These are phyloP conservation scores for Cryptosporidium viatorum DNA, from an alignment of 169 alveolate species.

Conservation along the genomic window DNA sequence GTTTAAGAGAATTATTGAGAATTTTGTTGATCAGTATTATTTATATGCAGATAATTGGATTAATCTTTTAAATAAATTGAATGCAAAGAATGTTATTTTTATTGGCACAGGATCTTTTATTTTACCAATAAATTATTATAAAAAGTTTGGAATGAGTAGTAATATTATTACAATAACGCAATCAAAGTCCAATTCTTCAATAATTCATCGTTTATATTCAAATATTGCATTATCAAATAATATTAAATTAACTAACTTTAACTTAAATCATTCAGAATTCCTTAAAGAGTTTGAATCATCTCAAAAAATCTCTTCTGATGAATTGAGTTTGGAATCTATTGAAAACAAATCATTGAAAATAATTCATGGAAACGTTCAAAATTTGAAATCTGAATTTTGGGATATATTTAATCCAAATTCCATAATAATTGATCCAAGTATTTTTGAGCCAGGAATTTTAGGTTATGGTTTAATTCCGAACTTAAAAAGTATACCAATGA, in stretches of 20 bases:
- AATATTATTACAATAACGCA: constrained; percentile 26
- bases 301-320: not conserved
- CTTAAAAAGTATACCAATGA: constrained; percentile 3
- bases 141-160: not conserved
- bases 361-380: constrained; percentile 59
- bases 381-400: constrained; percentile 25
- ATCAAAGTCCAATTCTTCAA: constrained; percentile 22
- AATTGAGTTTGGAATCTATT: not conserved
- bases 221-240: constrained; percentile 17
- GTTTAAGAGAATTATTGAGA: constrained; percentile 56
- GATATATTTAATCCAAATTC: constrained; percentile 16
- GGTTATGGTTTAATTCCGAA: constrained; percentile 58
- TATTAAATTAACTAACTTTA: constrained; percentile 3
- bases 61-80: not conserved
- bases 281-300: constrained; percentile 11
- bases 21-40: constrained; percentile 34
- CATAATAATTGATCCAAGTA: constrained; percentile 57
- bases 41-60: constrained; percentile 30
- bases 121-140: constrained; percentile 32
- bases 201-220: constrained; percentile 20
- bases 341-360: constrained; percentile 12
- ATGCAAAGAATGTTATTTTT: constrained; percentile 1
- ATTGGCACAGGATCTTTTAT: constrained; percentile 64
- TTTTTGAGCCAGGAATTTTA: constrained; percentile 57
- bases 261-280: constrained; percentile 7